Conservation (phyloP, 2,329 filamentous ascomycete species). For the Colletotrichum coccodes region DNA sequence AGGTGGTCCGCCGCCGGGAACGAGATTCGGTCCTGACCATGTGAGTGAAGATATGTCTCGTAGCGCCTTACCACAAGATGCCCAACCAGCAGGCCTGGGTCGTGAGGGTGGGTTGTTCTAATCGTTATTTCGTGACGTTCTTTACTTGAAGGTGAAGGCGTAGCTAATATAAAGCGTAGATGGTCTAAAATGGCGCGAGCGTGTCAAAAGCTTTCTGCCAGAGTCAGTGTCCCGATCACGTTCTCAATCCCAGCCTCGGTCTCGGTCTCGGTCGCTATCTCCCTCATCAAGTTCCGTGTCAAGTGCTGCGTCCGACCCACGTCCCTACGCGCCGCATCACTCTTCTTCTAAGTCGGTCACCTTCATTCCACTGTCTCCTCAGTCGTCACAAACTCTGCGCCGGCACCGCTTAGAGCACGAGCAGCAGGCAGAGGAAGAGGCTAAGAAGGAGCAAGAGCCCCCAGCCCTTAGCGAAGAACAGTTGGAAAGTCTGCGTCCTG, state of each 20-base stretch:
- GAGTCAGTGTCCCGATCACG: conserved; percentile 4
- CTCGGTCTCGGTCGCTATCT: conserved; percentile 18
- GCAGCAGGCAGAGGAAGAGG: conserved; percentile 36
- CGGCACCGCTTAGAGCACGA: conserved; percentile 50
- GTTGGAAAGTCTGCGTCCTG: conserved; percentile 29
- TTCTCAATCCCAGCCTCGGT: conserved; percentile 15
- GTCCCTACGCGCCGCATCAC: conserved; percentile 27
- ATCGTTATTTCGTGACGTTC: conserved; percentile 27
- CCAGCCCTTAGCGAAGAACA: conserved; percentile 32
- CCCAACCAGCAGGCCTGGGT: conserved; percentile 29
- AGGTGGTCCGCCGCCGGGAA: conserved; percentile 28
- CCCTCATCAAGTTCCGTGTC: conserved; percentile 30
- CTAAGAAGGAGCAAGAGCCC: conserved; percentile 18
- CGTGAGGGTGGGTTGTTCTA: conserved; percentile 36
- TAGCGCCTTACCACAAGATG: conserved; percentile 33
- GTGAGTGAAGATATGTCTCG: conserved; percentile 50
- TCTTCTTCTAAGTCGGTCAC: conserved; percentile 52
- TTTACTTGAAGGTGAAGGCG: background rate
- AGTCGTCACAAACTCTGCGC: conserved; percentile 57
- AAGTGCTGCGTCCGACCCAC: conserved; percentile 3
- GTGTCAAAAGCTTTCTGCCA: conserved; percentile 18
- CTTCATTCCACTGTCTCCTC: conserved; percentile 61
- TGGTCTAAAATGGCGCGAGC: conserved; percentile 39
- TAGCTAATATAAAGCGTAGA: conserved; percentile 37
- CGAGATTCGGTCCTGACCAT: conserved; percentile 51